Evolutionary conservation across 208 protist species (phyloP).

Genomic region (Trypanosomatidae sp.): DNA sequence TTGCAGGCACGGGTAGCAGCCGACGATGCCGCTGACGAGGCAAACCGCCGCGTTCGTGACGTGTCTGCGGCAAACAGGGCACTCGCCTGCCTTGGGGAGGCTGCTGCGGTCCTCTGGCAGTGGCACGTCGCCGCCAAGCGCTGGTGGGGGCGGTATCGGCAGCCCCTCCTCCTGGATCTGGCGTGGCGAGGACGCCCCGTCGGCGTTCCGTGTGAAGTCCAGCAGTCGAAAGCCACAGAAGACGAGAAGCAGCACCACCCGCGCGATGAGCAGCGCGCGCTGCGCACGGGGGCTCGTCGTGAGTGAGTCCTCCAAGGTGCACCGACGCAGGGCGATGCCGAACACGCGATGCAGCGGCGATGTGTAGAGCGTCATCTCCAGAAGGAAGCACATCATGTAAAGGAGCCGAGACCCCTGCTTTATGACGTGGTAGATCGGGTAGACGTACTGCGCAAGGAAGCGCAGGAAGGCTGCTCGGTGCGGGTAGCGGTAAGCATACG

Average conservation of each 20-base stretch:
- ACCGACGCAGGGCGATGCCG: slow-evolving; percentile 54
- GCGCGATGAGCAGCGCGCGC: slow-evolving; percentile 50
- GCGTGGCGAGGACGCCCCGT: slow-evolving; percentile 13
- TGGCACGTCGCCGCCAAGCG: slow-evolving; percentile 55
- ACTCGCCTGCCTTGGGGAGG: slow-evolving; percentile 47
- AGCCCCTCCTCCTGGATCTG: slow-evolving; percentile 33
- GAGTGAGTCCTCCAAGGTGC: slow-evolving; percentile 39
- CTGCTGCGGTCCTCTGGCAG: slow-evolving; percentile 18
- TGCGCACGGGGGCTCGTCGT: slow-evolving; percentile 36
- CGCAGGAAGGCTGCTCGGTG: slow-evolving; percentile 33
- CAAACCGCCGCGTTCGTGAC: slow-evolving; percentile 73
- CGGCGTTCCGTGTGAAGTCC: slow-evolving; percentile 45
- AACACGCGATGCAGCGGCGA: slow-evolving; percentile 54
- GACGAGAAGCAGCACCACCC: slow-evolving; percentile 60
- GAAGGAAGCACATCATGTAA: slow-evolving; percentile 59
- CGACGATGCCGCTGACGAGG: slow-evolving; percentile 63
- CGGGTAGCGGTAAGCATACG: slow-evolving; percentile 45
- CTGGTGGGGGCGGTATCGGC: slow-evolving; percentile 66
- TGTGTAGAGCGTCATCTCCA: slow-evolving; percentile 73
- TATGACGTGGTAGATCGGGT: slow-evolving; percentile 54
- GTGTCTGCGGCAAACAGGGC: slow-evolving; percentile 58
- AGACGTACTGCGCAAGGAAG: slow-evolving; percentile 46
- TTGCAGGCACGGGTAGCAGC: slow-evolving; percentile 84
- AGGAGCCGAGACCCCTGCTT: slow-evolving; percentile 36
- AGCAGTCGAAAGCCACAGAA: slow-evolving; percentile 68